Evolutionary conservation across 164 flowering plant species (phyloP), one percentile per base, ranked within the genome.

Genomic region (Nelumbo lutea): DNA sequence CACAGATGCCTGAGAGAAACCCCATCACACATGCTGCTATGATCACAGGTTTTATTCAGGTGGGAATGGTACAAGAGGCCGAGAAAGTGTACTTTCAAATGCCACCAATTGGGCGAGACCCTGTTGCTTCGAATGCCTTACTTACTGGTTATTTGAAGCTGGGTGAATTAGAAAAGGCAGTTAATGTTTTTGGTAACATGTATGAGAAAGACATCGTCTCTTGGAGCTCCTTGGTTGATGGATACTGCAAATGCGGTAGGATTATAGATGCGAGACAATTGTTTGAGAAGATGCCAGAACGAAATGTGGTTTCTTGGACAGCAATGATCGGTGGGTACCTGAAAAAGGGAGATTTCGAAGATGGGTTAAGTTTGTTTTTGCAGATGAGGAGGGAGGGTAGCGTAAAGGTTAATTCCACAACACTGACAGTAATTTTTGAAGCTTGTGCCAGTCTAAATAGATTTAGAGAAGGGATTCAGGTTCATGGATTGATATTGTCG

Each of bases 301-400:
- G 74, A 69, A 83, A 84, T 73, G 83, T 80, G 64, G 81, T 82
- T 58, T 75, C 85, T 72, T 84, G 85, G 85, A 82, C 82, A 38
- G 38, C 80, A 11, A 81, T 84, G 84, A 70, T 84, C 11, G 64
- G 76, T 51, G 88, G 88, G 43, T 78, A 83, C 70, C 67, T 81
- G 72, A 76, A 69, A 64, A 39, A 4, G 44, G 79, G 72, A 41
- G 27, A 43, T 72, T 81, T 80, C 65, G 68, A 59, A 40, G 78
- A 76, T 44, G 88, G 83, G 11, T 74, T 81, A 41, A 43, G 45
- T 0, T 53, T 78, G 70, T 82, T 82, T 64, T 62, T 66, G 46
- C 64, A 65, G 53, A 84, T 84, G 88, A 76, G 85, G 71, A 72
- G 70, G 67, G 85, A 82, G 64, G 70, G 62, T 11, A 44, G 13